Conservation (phyloP, 306 rosid species). For the Sechiopsis laciniata region DNA sequence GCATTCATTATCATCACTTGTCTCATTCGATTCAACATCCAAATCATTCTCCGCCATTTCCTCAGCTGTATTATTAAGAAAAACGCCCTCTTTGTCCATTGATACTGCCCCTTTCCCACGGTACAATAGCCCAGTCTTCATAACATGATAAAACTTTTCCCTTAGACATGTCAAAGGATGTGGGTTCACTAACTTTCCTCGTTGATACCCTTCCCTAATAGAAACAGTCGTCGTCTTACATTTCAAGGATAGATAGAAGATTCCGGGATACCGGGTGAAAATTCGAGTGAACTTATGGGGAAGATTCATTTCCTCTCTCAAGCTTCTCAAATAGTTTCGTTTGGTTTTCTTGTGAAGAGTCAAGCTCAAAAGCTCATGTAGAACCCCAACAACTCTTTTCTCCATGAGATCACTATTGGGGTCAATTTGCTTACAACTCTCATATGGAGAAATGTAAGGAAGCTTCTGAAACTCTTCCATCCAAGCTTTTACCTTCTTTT, state of each 20-base stretch:
- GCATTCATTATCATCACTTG: constrained; percentile 23
- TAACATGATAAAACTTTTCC: constrained; percentile 69
- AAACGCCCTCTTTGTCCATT: constrained; percentile 27
- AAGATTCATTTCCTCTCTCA: constrained; percentile 83
- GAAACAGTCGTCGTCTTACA: constrained; percentile 81
- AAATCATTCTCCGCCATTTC: not conserved
- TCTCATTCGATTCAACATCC: constrained; percentile 11
- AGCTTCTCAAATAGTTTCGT: constrained; percentile 72
- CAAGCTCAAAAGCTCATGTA: constrained; percentile 76
- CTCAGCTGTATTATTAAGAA: constrained; percentile 2
- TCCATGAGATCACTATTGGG: constrained; percentile 91
- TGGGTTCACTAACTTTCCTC: constrained; percentile 66
- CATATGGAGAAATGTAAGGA: constrained; percentile 79
- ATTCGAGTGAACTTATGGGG: constrained; percentile 81
- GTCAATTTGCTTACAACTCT: constrained; percentile 51
- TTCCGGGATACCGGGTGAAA: constrained; percentile 78
- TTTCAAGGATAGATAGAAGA: constrained; percentile 76
- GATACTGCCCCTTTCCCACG: constrained; percentile 53
- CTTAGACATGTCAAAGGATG: constrained; percentile 63
- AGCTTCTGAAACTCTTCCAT: constrained; percentile 90
- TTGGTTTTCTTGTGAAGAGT: constrained; percentile 83
- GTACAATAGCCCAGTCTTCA: constrained; percentile 76
- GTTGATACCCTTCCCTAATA: constrained; percentile 64
- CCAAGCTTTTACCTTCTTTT: constrained; percentile 73
- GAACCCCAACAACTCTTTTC: constrained; percentile 81